phyloP scores from a whole-genome alignment of 1,284 basidiomycete species.

The Microbotryum silenes-acaulis region DNA sequence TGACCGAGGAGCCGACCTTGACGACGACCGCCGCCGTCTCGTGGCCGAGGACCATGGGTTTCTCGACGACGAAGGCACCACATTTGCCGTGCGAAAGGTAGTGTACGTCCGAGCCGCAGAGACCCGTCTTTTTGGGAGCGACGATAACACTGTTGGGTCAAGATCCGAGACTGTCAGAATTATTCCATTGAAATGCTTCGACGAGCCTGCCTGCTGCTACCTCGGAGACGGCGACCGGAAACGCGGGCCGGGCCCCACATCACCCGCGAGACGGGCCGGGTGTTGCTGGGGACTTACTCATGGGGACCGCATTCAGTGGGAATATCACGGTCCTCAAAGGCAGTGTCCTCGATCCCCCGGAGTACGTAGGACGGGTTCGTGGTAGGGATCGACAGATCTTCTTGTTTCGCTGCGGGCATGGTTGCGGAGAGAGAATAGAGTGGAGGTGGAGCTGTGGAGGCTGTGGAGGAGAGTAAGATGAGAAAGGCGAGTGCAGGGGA shows the following conservation, averaged over 20 bases:
- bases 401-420: neutral
- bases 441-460: too few relatives aligned
- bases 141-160: constrained; percentile 56
- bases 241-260: neutral
- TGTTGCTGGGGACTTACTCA: constrained; percentile 15
- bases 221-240: neutral
- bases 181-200: neutral
- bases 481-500: neutral
- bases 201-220: too few relatives aligned
- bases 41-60: constrained; percentile 49
- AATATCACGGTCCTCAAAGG: constrained; percentile 68
- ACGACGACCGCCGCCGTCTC: constrained; percentile 52
- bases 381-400: neutral
- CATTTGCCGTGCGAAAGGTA: constrained; percentile 68
- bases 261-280: neutral
- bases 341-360: constrained; percentile 60
- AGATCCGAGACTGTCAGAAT: neutral
- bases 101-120: constrained; percentile 83
- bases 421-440: neutral
- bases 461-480: neutral
- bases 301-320: constrained; percentile 44
- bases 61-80: constrained; percentile 40
- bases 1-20: constrained; percentile 58
- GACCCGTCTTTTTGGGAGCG: constrained; percentile 84
- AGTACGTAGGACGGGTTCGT: constrained; percentile 71